These are phyloP conservation scores for Phialocephala sp. DNA, from an alignment of 2,329 filamentous ascomycete species.

Conservation along the genomic window DNA sequence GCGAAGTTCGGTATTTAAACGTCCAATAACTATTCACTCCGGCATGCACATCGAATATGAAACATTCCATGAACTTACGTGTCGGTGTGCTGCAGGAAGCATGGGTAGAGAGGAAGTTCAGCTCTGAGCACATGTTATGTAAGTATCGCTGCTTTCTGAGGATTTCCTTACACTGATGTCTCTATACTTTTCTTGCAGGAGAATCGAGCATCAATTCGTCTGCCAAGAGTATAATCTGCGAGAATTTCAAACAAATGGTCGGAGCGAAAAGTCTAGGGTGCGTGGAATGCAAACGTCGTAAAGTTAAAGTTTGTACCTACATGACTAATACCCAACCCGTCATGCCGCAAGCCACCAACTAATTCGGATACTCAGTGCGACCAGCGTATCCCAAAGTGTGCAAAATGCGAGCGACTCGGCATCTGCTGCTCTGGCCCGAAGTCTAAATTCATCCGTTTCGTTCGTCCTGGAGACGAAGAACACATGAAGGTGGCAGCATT, in stretches of 20 bases:
- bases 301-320: slow-evolving; percentile 10
- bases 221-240: background rate
- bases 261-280: slow-evolving; percentile 7
- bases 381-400: slow-evolving; percentile 9
- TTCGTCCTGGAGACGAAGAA: slow-evolving; percentile 3
- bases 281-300: slow-evolving; percentile 1
- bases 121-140: no score
- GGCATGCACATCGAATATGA: no score
- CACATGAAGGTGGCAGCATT: background rate
- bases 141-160: no score
- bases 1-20: no score
- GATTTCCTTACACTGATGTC: no score
- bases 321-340: background rate
- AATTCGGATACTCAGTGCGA: slow-evolving; percentile 9
- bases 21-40: no score
- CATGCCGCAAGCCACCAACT: background rate
- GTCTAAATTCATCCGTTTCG: slow-evolving; percentile 1
- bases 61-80: no score
- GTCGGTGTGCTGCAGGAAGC: no score
- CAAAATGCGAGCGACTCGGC: slow-evolving; percentile 10
- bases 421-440: background rate
- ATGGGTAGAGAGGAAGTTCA: no score
- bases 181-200: no score
- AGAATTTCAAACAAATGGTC: background rate
- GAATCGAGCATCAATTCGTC: no score